Percentiles rank a stretch among this genome's conserved stretches.
Conservation (phyloP, 2,329 filamentous ascomycete species). For the Penicillium sp. region DNA sequence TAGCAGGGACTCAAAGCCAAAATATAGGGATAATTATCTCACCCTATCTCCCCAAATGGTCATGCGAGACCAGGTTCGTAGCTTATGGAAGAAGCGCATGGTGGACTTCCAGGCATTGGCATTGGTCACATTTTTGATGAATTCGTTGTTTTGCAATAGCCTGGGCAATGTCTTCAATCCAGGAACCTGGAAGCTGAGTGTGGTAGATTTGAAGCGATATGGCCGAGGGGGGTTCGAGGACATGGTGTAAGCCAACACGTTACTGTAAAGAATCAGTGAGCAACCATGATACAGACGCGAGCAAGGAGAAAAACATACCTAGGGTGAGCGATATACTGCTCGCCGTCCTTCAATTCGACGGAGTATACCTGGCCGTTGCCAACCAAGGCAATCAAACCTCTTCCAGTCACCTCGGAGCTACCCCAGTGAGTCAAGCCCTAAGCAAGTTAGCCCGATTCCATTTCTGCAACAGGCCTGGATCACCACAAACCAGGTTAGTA, state of each 20-base stretch:
- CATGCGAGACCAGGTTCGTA: conserved; percentile 75
- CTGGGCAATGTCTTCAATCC: conserved; percentile 58
- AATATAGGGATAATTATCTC: conserved; percentile 24
- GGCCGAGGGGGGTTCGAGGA: conserved; percentile 72
- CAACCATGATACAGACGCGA: neutral
- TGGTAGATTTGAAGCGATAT: conserved; percentile 81
- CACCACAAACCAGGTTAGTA: conserved; percentile 59
- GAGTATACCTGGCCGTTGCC: conserved; percentile 90
- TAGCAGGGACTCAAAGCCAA: neutral
- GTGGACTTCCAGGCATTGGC: conserved; percentile 72
- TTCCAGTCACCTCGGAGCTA: conserved; percentile 81
- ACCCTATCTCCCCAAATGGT: conserved; percentile 90
- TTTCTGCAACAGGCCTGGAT: neutral
- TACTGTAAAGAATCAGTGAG: conserved; percentile 49
- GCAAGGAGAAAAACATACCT: conserved; percentile 43
- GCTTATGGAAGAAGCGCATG: conserved; percentile 62
- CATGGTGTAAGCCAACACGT: conserved; percentile 87
- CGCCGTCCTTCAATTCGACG: conserved; percentile 74
- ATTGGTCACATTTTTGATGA: conserved; percentile 70
- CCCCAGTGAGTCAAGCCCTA: conserved; percentile 84
- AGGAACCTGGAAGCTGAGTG: conserved; percentile 76
- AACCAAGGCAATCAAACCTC: conserved; percentile 80
- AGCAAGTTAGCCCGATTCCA: conserved; percentile 37
- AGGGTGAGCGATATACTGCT: conserved; percentile 89
- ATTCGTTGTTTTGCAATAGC: conserved; percentile 69